These are phyloP conservation scores for Diversispora epigaea DNA, from an alignment of 192 early-diverging fungal species.

Conservation along the genomic window DNA sequence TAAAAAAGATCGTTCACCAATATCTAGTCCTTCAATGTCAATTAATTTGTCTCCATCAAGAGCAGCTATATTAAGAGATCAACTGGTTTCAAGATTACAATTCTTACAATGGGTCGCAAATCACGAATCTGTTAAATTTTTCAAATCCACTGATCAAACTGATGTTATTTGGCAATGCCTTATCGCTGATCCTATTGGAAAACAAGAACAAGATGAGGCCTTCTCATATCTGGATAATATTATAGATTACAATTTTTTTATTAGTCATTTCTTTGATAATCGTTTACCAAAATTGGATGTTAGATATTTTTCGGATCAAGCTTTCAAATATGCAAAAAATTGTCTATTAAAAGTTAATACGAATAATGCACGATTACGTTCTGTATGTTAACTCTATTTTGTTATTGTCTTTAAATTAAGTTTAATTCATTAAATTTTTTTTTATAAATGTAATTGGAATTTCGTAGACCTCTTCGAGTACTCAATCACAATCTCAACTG, in stretches of 20 bases:
- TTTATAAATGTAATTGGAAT: neutral
- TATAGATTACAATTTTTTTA: slow-evolving; percentile 38
- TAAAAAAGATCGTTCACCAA: slow-evolving; percentile 11
- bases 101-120: slow-evolving; percentile 41
- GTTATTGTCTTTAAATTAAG: neutral
- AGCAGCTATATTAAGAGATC: slow-evolving; percentile 31
- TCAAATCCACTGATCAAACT: slow-evolving; percentile 40
- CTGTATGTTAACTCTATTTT: slow-evolving; percentile 30
- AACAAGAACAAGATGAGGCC: slow-evolving; percentile 43
- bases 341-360: slow-evolving; percentile 46
- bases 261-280: slow-evolving; percentile 41
- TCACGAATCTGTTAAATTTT: slow-evolving; percentile 33
- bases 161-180: slow-evolving; percentile 48
- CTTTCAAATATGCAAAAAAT: slow-evolving; percentile 40
- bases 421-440: neutral
- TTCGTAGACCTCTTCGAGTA: slow-evolving; percentile 3
- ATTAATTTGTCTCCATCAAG: slow-evolving; percentile 16
- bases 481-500: slow-evolving; percentile 15
- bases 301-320: slow-evolving; percentile 39
- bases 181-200: slow-evolving; percentile 45
- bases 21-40: neutral
- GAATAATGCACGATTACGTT: slow-evolving; percentile 32
- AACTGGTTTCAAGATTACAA: slow-evolving; percentile 32
- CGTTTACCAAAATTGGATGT: slow-evolving; percentile 41
- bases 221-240: slow-evolving; percentile 45